Evolutionary conservation across 2,329 filamentous ascomycete genomes (phyloP), one percentile per base, ranked within the genome.

Genomic region (Microdochium paspali): DNA sequence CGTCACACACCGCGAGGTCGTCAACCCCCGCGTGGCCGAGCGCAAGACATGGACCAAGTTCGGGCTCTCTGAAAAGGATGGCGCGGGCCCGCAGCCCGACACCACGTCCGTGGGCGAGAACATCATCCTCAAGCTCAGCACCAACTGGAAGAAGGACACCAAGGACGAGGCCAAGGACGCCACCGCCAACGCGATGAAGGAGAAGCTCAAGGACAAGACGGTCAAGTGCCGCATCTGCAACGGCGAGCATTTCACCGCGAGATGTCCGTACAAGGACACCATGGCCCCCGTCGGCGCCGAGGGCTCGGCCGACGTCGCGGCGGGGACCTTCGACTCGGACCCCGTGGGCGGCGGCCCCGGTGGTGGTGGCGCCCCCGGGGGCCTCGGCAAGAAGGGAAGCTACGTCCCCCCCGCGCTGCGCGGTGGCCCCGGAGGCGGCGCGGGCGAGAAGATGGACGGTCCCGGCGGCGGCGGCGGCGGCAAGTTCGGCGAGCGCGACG

Each of bases 221-320:
- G 94, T 98, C 77, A 97, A 97, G 80, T 98, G 93, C 72, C 87
- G 93, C 79, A 97, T 98, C 66, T 98, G 93, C 75, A 87, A 84
- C 66, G 93, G 91, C 65, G 93, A 98, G 77, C 93, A 98, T 82
- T 98, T 97, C 78, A 98, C 93, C 39, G 91, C 91, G 57, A 85
- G 93, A 68, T 98, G 93, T 82, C 93, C 93, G 30, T 98, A 95
- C 84, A 98, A 97, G 77, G 93, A 97, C 67, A 98, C 91, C 60
- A 96, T 98, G 90, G 90, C 91, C 30, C 93, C 87, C 31, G 81
- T 90, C 51, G 82, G 83, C 56, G 80, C 82, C 66, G 73, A 69
- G 48, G 66, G 64, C 44, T 63, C 64, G 26, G 76, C 69, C 52
- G 80, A 84, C 53, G 70, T 72, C 24, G 78, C 74, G 28, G 76